Percentiles rank a stretch among this genome's conserved stretches.
phyloP scores from a whole-genome alignment of 768 basidiomycete species.

The Leucocoprinus sp. region DNA sequence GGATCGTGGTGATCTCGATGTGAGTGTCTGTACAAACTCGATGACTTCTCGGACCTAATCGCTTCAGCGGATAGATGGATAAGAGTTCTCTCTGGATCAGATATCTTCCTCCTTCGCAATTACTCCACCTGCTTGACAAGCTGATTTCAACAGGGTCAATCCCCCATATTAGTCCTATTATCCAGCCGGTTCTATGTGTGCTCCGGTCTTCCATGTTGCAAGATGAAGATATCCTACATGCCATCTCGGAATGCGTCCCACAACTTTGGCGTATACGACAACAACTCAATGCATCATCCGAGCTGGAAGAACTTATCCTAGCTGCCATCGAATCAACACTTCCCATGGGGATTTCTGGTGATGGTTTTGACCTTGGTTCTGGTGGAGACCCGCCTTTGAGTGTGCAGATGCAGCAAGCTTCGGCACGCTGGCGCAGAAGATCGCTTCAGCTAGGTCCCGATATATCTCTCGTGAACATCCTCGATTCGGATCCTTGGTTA shows the following conservation, averaged over 20 bases:
- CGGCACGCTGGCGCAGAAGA: slow-evolving; percentile 27
- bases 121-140: slow-evolving; percentile 38
- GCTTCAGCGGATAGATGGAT: background rate
- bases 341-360: slow-evolving; percentile 23
- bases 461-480: slow-evolving; percentile 26
- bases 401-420: slow-evolving; percentile 18
- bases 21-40: background rate
- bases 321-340: slow-evolving; percentile 29
- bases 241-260: slow-evolving; percentile 24
- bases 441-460: slow-evolving; percentile 12
- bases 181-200: slow-evolving; percentile 30
- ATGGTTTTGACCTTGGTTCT: background rate
- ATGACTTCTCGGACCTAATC: background rate
- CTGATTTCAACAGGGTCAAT: slow-evolving; percentile 14
- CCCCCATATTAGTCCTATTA: slow-evolving; percentile 13
- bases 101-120: slow-evolving; percentile 35
- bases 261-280: slow-evolving; percentile 30
- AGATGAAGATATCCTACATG: slow-evolving; percentile 19
- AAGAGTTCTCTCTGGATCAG: slow-evolving; percentile 43
- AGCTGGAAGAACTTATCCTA: slow-evolving; percentile 43
- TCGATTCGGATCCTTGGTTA: slow-evolving; percentile 36
- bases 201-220: slow-evolving; percentile 16
- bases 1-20: slow-evolving; percentile 7
- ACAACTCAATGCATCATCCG: slow-evolving; percentile 24
- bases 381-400: background rate